Percentiles rank a stretch among this genome's conserved stretches.
phyloP scores from a whole-genome alignment of 805 yeast genomes.

The Blastobotrys chiropterorum region DNA sequence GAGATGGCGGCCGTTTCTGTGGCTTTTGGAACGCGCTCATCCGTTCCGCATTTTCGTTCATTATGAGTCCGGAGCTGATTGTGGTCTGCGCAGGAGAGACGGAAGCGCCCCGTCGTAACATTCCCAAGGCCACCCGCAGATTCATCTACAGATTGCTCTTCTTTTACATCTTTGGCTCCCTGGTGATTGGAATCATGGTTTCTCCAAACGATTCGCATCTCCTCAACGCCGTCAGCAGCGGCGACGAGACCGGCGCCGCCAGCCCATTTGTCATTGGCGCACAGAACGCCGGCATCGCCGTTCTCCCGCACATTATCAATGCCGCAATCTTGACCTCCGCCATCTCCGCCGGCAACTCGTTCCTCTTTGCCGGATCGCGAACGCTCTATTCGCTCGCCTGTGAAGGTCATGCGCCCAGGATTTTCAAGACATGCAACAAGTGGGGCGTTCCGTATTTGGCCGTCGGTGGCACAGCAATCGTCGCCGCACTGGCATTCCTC shows the following conservation, averaged over 20 bases:
- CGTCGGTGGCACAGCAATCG: conserved; percentile 55
- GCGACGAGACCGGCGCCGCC: conserved; percentile 59
- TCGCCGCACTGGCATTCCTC: conserved; percentile 64
- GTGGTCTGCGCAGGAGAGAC: conserved; percentile 84
- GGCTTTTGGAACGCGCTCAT: conserved; percentile 59
- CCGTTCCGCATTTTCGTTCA: conserved; percentile 68
- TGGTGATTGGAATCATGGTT: conserved; percentile 65
- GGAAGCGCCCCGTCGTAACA: conserved; percentile 65
- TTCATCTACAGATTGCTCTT: conserved; percentile 67
- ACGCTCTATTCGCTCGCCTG: conserved; percentile 49
- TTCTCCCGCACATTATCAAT: conserved; percentile 47
- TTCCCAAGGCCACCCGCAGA: conserved; percentile 70
- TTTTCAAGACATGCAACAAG: conserved; percentile 55
- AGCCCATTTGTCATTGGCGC: conserved; percentile 56
- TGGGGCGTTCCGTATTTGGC: conserved; percentile 70
- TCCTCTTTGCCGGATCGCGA: conserved; percentile 54
- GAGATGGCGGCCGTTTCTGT: conserved; percentile 55
- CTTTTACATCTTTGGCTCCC: conserved; percentile 60
- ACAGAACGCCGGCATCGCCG: conserved; percentile 47
- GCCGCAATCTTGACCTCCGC: conserved; percentile 52
- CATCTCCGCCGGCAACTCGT: conserved; percentile 52
- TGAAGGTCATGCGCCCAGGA: conserved; percentile 59
- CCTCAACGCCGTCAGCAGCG: conserved; percentile 42
- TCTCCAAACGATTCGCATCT: conserved; percentile 59
- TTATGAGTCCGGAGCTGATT: conserved; percentile 77